Conservation (phyloP, 768 basidiomycete genomes). For the Guyanaporus albipodus region DNA sequence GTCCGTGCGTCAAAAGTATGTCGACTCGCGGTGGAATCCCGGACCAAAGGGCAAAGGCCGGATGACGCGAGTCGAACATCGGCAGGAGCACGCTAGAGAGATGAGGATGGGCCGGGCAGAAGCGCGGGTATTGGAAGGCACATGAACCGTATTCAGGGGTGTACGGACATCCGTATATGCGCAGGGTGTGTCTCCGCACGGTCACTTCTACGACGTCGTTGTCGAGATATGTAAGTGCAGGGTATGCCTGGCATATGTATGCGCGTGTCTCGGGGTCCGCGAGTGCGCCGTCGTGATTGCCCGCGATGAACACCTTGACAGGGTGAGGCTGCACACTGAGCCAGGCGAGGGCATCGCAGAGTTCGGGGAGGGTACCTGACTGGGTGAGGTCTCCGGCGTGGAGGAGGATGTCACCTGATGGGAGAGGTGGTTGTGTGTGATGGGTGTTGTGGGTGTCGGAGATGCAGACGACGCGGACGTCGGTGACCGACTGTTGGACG, state of each 20-base stretch:
- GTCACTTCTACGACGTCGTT: constrained; percentile 27
- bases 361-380: constrained; percentile 32
- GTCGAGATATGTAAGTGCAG: constrained; percentile 37
- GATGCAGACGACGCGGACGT: constrained; percentile 37
- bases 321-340: constrained; percentile 33
- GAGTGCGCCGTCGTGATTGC: constrained; percentile 40
- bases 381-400: constrained; percentile 41
- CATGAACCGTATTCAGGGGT: constrained; percentile 34
- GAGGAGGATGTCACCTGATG: constrained; percentile 39
- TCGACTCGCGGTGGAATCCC: constrained; percentile 32
- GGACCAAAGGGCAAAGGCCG: constrained; percentile 22
- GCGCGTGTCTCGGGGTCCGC: constrained; percentile 12
- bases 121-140: constrained; percentile 11
- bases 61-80: background rate
- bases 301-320: constrained; percentile 41
- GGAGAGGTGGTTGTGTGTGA: constrained; percentile 23
- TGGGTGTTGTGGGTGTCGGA: constrained; percentile 40
- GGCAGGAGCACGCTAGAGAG: background rate
- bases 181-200: constrained; percentile 30
- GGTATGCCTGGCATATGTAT: constrained; percentile 18
- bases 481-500: background rate
- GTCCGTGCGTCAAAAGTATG: constrained; percentile 43
- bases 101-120: background rate
- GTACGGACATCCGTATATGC: constrained; percentile 38
- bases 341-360: constrained; percentile 31